Percentiles rank a stretch among this genome's conserved stretches.
Conservation (phyloP, 169 alveolate genomes). For the Amoebophrya sp. region DNA sequence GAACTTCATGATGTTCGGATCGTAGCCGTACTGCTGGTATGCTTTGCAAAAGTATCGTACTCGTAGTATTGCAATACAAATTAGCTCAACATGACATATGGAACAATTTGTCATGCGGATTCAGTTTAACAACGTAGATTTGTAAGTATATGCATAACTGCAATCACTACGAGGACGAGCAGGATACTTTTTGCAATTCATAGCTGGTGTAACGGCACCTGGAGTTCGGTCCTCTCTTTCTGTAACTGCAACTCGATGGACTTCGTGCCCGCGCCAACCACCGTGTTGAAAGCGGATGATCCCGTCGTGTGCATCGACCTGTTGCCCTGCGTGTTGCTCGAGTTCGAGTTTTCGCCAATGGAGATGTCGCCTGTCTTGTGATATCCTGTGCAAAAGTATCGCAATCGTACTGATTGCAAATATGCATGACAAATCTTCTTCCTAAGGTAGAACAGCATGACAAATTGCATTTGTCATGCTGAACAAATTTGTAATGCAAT, state of each 20-base stretch:
- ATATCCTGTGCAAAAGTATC: not conserved
- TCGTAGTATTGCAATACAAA: not conserved
- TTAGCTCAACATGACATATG: not conserved
- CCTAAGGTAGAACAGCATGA: not conserved
- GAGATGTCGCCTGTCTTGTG: not conserved
- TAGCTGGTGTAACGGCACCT: not conserved
- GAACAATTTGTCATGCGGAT: not conserved
- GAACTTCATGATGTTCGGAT: not conserved
- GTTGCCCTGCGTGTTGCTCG: not conserved
- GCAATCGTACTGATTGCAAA: not conserved
- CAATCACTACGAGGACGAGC: not conserved
- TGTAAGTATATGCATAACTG: not conserved
- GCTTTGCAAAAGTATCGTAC: not conserved
- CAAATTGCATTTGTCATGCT: not conserved
- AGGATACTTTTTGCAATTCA: not conserved
- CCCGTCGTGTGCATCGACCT: not conserved
- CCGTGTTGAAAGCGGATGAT: not conserved
- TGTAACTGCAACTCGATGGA: not conserved
- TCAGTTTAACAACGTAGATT: not conserved
- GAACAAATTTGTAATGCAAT: not conserved
- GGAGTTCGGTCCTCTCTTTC: not conserved
- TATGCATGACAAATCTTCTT: not conserved
- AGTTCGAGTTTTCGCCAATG: not conserved
- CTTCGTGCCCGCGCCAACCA: not conserved
- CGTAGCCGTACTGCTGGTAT: not conserved